These are phyloP conservation scores for Ambrosia artemisiifolia DNA, from an alignment of 129 eudicot species.

Conservation along the genomic window DNA sequence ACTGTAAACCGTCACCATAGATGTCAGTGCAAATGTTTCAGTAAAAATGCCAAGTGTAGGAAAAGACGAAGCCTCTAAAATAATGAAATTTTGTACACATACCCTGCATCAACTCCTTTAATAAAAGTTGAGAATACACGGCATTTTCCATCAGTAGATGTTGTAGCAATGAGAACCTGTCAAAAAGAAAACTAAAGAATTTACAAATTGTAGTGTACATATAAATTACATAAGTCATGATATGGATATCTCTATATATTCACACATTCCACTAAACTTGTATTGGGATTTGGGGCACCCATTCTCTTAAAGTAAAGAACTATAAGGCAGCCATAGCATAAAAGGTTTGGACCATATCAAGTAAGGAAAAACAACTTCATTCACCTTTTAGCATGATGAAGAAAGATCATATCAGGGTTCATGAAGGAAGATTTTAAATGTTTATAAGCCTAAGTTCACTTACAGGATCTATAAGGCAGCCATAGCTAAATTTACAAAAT, in stretches of 20 bases:
- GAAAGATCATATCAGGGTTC: background rate
- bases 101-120: slow-evolving; percentile 93
- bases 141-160: slow-evolving; percentile 97
- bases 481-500: background rate
- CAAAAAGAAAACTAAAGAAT: background rate
- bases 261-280: background rate
- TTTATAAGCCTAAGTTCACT: background rate
- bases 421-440: background rate
- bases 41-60: background rate
- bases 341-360: background rate
- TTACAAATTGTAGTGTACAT: background rate
- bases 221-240: background rate
- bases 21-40: slow-evolving; percentile 11
- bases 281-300: background rate
- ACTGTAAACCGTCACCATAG: slow-evolving; percentile 29
- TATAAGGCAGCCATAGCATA: too few relatives aligned
- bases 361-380: background rate
- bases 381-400: background rate
- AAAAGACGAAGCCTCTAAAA: slow-evolving; percentile 16
- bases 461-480: slow-evolving; percentile 3
- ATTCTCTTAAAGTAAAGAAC: background rate
- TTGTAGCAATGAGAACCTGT: slow-evolving; percentile 87
- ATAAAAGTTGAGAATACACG: slow-evolving; percentile 89
- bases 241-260: background rate
- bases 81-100: slow-evolving; percentile 22